Base-by-base conservation (phyloP, 305 asterid species). In the Fraxinus greggii region DNA sequence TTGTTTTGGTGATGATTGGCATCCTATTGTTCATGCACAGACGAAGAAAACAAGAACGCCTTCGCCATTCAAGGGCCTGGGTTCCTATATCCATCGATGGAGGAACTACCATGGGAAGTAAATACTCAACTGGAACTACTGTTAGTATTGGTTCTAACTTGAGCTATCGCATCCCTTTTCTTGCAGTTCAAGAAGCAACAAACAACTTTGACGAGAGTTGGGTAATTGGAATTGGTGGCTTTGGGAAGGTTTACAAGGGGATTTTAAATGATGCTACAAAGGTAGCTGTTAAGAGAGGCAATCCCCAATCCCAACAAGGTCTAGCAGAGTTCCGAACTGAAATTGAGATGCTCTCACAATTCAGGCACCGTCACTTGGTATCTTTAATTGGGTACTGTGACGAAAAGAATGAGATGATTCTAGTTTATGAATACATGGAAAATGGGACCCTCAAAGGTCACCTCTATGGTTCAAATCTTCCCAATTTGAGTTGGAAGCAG, bases 211-310 rank as follows among this genome's bases (percentile, higher is more conserved):
- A 91, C 31, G 97, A 93, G 83, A 84, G 86, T 82, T 80, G 82
- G 85, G 92, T 90, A 59, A 89, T 93, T 56, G 97, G 97, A 12
- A 79, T 93, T 33, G 97, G 96, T 15, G 97, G 97, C 3, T 93
- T 93, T 74, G 95, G 97, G 38, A 93, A 93, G 86, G 97, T 93
- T 21, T 93, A 90, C 88, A 87, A 81, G 42, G 97, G 95, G 51
- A 84, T 86, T 70, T 81, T 92, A 35, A 75, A 15, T 24, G 92
- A 92, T 75, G 92, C 92, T 7, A 88, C 93, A 0, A 87, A 88
- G 29, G 83, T 92, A 78, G 96, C 96, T 7, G 94, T 88, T 24
- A 92, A 92, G 82, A 82, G 96, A 83, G 96, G 91, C 59, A 90
- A 92, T 59, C 91, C 93, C 9, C 86, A 36, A 83, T 92, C 96